Percentiles rank a stretch among this genome's conserved stretches.
phyloP scores from a whole-genome alignment of 805 yeast genomes.

The Wickerhamomyces subpelliculosus region DNA sequence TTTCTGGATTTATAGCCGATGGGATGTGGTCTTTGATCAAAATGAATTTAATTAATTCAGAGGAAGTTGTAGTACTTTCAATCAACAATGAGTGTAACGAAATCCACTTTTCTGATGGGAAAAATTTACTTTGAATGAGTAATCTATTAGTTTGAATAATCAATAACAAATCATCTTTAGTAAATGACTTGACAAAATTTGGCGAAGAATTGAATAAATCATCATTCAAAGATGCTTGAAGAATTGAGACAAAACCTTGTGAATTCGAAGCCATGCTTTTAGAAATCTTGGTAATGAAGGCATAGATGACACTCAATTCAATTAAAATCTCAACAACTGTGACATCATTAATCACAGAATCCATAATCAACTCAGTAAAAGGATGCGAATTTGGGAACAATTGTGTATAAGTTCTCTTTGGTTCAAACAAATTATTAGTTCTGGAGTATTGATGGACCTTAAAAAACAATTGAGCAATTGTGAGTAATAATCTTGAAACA shows the following conservation, averaged over 20 bases:
- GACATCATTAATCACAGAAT: constrained; percentile 66
- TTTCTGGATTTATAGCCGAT: constrained; percentile 35
- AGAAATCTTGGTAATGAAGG: constrained; percentile 47
- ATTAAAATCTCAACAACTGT: constrained; percentile 62
- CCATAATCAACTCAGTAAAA: constrained; percentile 56
- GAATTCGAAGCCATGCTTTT: constrained; percentile 31
- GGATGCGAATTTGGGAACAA: constrained; percentile 68
- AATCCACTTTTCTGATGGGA: constrained; percentile 69
- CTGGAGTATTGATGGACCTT: constrained; percentile 45
- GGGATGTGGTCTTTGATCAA: constrained; percentile 49
- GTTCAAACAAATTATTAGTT: constrained; percentile 34
- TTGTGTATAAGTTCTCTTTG: constrained; percentile 58
- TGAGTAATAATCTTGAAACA: constrained; percentile 46
- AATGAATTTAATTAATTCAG: constrained; percentile 46
- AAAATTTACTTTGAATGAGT: constrained; percentile 47
- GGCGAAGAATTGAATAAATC: constrained; percentile 33
- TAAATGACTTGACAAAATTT: constrained; percentile 34
- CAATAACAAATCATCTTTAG: constrained; percentile 32
- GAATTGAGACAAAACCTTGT: constrained; percentile 37
- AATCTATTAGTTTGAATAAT: constrained; percentile 44
- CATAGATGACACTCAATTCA: constrained; percentile 60
- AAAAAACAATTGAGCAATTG: constrained; percentile 43
- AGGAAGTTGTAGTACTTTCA: constrained; percentile 46
- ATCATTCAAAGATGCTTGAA: constrained; percentile 28
- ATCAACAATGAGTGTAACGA: constrained; percentile 53